Base-by-base conservation (phyloP, 164 flowering plant genomes). In the Dillenia suffruticosa region DNA sequence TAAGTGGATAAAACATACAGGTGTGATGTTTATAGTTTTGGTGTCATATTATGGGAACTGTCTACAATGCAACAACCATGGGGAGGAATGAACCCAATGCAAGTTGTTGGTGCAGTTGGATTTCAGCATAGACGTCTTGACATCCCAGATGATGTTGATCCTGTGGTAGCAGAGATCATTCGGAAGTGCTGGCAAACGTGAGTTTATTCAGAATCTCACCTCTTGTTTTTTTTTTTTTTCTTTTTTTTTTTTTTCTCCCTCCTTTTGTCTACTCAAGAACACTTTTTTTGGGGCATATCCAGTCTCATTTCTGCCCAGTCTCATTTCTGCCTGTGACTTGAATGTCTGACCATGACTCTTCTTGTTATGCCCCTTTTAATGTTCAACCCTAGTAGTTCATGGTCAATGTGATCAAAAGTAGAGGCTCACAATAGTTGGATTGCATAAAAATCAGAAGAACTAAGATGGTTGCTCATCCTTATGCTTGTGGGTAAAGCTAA, bases 71-170 rank as follows among this genome's bases (percentile, higher is more conserved):
- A 82, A 68, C 96, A 88, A 51, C 99, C 99, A 49, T 95, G 99
- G 99, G 92, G 88, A 44, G 97, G 96, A 72, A 85, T 95, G 97
- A 95, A 92, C 66, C 90, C 99, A 10, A 92, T 95, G 97, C 99
- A 95, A 76, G 99, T 95, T 69, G 99, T 95, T 62, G 97, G 99
- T 56, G 97, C 97, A 12, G 99, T 95, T 52, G 99, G 99, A 15
- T 92, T 95, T 79, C 97, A 92, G 66, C 92, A 92, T 72, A 90
- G 97, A 5, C 96, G 92, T 57, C 97, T 95, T 65, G 97, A 92
- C 48, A 90, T 95, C 71, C 97, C 97, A 10, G 82, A 80, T 61
- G 76, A 79, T 57, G 62, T 92, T 73, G 97, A 95, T 71, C 96
- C 96, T 49, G 77, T 66, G 15, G 54, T 92, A 72, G 92, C 97